A percentile compares a stretch with the other conserved stretches of the same genome.
Conservation (phyloP, 1,284 basidiomycete species). For the Pulveroboletus sp. region DNA sequence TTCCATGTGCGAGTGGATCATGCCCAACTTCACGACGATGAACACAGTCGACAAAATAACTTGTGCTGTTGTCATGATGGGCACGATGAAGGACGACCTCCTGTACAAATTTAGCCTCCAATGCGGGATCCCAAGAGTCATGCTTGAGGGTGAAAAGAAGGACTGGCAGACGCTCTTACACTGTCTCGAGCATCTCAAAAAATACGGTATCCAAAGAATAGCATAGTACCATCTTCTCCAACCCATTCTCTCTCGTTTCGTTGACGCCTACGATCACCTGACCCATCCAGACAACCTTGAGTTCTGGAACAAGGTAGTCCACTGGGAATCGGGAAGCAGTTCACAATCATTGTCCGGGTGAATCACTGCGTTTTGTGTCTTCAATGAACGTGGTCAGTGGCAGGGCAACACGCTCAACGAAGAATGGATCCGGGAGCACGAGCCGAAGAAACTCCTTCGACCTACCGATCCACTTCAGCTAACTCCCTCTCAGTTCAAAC, state of each 20-base stretch:
- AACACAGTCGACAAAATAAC: constrained; percentile 39
- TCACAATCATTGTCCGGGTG: constrained; percentile 34
- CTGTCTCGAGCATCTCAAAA: constrained; percentile 35
- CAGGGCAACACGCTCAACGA: constrained; percentile 30
- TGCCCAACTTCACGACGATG: constrained; percentile 47
- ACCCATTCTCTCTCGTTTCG: constrained; percentile 38
- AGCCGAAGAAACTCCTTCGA: constrained; percentile 32
- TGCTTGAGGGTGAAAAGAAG: constrained; percentile 36
- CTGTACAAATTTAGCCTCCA: constrained; percentile 26
- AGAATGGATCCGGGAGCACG: constrained; percentile 23
- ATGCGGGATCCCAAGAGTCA: constrained; percentile 48
- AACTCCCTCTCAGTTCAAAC: constrained; percentile 11
- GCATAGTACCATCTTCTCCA: constrained; percentile 38
- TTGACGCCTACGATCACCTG: constrained; percentile 34
- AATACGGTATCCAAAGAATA: constrained; percentile 35
- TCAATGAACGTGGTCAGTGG: constrained; percentile 33
- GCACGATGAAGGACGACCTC: constrained; percentile 41
- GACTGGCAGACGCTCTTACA: constrained; percentile 38
- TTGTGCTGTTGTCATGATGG: constrained; percentile 44
- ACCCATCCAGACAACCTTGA: constrained; percentile 24
- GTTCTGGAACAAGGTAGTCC: constrained; percentile 39
- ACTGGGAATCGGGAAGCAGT: constrained; percentile 27
- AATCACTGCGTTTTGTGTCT: constrained; percentile 40
- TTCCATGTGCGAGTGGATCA: constrained; percentile 39
- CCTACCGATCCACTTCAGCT: constrained; percentile 29